Evolutionary conservation across 495 filamentous ascomycete species (phyloP).

Genomic region (Xylaria castorea): DNA sequence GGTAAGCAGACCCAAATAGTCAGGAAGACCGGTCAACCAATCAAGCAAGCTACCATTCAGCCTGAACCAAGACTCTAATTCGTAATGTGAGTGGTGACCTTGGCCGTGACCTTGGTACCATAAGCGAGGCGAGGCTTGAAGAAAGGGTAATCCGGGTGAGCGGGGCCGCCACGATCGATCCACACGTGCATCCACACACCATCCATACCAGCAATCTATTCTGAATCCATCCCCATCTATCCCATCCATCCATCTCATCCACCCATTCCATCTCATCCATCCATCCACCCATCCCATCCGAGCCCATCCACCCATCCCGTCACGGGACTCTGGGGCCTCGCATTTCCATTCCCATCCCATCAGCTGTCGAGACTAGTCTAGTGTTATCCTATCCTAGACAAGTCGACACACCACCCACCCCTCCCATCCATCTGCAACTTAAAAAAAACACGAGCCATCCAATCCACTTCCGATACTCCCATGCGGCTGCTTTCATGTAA

Average conservation of each 20-base stretch:
- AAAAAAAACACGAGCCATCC: conserved; percentile 19
- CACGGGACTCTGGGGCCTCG: neutral
- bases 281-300: neutral
- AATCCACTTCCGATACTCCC: conserved; percentile 20
- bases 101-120: too few species aligned
- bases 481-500: conserved; percentile 21
- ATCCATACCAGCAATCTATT: too few species aligned
- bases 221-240: neutral
- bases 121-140: neutral
- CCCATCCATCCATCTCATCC: neutral
- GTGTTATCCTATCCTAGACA: too few species aligned
- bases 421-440: neutral
- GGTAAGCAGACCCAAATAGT: neutral
- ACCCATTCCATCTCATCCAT: neutral
- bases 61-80: neutral
- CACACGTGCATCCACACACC: conserved; percentile 3
- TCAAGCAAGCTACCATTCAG: neutral
- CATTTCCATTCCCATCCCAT: neutral
- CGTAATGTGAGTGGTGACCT: neutral
- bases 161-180: conserved; percentile 25
- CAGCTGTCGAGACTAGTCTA: too few species aligned
- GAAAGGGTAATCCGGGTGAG: conserved; percentile 9
- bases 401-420: too few species aligned
- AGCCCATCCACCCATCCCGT: neutral
- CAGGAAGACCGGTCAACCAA: neutral